Base-by-base conservation (phyloP, 805 yeast species). In the Pichia occidentalis region DNA sequence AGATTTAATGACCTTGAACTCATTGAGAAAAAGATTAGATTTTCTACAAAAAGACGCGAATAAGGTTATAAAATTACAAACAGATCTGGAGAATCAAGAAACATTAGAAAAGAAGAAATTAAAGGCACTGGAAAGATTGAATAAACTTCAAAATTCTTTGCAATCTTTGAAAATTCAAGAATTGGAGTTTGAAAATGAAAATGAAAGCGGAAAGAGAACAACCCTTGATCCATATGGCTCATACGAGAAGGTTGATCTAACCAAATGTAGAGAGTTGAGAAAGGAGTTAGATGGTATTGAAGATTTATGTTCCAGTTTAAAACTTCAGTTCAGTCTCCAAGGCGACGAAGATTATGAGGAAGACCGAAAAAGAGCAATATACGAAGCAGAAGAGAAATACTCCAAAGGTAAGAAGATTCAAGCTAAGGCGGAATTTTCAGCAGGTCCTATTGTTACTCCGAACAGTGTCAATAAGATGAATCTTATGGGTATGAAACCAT, bases 11-110 rank as follows among this genome's bases (percentile, higher is more conserved):
- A 77, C 76, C 38, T 60, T 84, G 33, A 70, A 70, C 36, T 61
- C 61, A 8, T 61, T 84, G 33, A 67, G 83, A 47, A 68, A 69
- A 39, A 76, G 75, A 48, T 57, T 84, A 26, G 71, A 79, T 9
- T 67, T 70, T 11, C 61, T 84, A 31, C 92, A 84, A 56, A 68
- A 69, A 32, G 88, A 84, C 53, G 78, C 88, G 1, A 84, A 84
- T 55, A 86, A 77, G 45, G 78, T 83, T 27, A 71, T 84, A 56
- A 83, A 82, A 52, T 74, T 68, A 47, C 81, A 81, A 57, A 60
- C 64, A 12, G 56, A 54, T 37, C 59, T 66, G 39, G 64, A 64
- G 11, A 61, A 72, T 39, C 70, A 71, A 43, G 78, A 81, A 34
- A 53, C 72, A 50, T 68, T 79, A 57, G 65, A 70, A 31, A 73